These are phyloP conservation scores for Cenococcum geophilum DNA, from an alignment of 495 filamentous ascomycete species.

Conservation along the genomic window DNA sequence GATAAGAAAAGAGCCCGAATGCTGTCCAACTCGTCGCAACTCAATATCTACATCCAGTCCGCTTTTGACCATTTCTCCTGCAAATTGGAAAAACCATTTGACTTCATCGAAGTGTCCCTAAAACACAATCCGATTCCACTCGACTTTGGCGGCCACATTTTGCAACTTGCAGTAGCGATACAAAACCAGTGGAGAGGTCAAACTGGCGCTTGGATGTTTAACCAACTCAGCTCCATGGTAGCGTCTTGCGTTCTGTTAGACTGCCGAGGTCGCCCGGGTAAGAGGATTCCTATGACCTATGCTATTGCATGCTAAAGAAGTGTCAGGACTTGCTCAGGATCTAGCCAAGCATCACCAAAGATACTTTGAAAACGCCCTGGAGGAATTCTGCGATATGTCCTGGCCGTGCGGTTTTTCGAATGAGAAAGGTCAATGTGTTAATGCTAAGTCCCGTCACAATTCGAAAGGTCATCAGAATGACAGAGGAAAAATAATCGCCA, in stretches of 20 bases:
- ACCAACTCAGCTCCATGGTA: slow-evolving; percentile 30
- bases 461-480: slow-evolving; percentile 34
- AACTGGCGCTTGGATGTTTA: slow-evolving; percentile 26
- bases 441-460: slow-evolving; percentile 13
- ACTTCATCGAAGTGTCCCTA: slow-evolving; percentile 41
- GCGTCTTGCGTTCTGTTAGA: slow-evolving; percentile 37
- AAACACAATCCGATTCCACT: slow-evolving; percentile 37
- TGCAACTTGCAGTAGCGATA: slow-evolving; percentile 31
- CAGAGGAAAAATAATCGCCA: slow-evolving; percentile 29
- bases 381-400: slow-evolving; percentile 24
- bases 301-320: neutral
- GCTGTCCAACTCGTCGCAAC: slow-evolving; percentile 34
- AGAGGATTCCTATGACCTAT: slow-evolving; percentile 8
- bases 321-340: slow-evolving; percentile 2
- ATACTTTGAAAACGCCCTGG: slow-evolving; percentile 20
- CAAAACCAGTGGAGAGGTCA: neutral
- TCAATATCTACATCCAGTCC: slow-evolving; percentile 35
- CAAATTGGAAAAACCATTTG: slow-evolving; percentile 37
- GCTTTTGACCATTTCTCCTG: slow-evolving; percentile 40
- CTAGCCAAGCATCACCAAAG: slow-evolving; percentile 10
- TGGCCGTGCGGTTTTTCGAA: slow-evolving; percentile 28
- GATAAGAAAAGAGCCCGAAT: slow-evolving; percentile 29
- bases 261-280: slow-evolving; percentile 14
- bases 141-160: slow-evolving; percentile 38
- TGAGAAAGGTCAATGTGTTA: slow-evolving; percentile 19